Base-by-base conservation (phyloP, 495 filamentous ascomycete species). In the Xylaria telfairii region DNA sequence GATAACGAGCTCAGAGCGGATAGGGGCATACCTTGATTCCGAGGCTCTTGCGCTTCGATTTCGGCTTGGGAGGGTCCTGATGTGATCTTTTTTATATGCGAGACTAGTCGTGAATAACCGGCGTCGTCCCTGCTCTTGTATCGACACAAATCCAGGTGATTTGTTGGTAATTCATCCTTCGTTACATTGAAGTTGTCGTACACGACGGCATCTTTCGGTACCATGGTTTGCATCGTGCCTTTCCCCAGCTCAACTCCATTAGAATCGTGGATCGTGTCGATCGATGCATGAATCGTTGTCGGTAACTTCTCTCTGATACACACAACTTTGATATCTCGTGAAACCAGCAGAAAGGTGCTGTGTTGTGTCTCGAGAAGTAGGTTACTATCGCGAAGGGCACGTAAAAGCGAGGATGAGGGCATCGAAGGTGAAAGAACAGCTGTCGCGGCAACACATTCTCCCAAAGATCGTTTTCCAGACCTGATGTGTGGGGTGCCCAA, bases 401-500 rank as follows among this genome's bases (percentile, higher is more conserved):
- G 71, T 17, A 77, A 44, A 5, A 78, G 68, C 32, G 72, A 72
- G 19, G 65, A 41, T 21, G 42, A 65, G 19, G 73, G 76, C 68
- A 63, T 42, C 17, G 68, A 28, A 39, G 76, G 73, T 21, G 74
- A 73, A 5, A 79, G 54, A 5, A 75, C 71, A 3, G 76, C 74
- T 4, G 76, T 70, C 4, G 72, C 70, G 7, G 77, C 77, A 9
- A 78, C 71, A 61, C 74, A 76, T 12, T 79, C 76, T 10, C 77
- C 77, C 26, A 78, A 57, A 4, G 74, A 70, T 42, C 72, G 72
- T 53, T 76, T 75, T n/a, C 72, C 72, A 12, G 69, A 73, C 28
- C 80, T 75, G 65, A 73, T 70, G 34, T 83, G 82, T 64, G 82
- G 82, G 3, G 81, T 82, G 15, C 80, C 80, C 19, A 83, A 68